Percentiles rank a stretch among this genome's conserved stretches.
These are phyloP conservation scores for Aspergillus mulundensis DNA, from an alignment of 495 filamentous ascomycete genomes.

Conservation along the genomic window DNA sequence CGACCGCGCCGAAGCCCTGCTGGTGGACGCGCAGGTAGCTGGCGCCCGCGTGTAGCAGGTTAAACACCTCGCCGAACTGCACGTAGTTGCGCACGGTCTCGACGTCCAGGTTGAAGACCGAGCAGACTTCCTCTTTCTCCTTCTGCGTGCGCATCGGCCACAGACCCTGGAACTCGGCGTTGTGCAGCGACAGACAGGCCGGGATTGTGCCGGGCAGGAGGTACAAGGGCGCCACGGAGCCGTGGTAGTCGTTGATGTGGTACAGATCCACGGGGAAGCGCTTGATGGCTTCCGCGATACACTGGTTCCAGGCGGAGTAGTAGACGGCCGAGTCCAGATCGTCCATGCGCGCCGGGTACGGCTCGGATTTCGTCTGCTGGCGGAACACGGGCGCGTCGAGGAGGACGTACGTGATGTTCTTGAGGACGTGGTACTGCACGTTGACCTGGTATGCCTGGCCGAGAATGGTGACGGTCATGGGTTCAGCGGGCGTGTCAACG, in stretches of 20 bases:
- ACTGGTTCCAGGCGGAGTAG: slow-evolving; percentile 71
- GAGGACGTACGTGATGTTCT: slow-evolving; percentile 69
- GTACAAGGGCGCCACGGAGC: slow-evolving; percentile 65
- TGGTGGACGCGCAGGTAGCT: slow-evolving; percentile 72
- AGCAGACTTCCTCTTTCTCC: slow-evolving; percentile 64
- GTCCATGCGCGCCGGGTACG: slow-evolving; percentile 70
- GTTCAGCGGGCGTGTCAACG: slow-evolving; percentile 51
- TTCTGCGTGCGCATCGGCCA: slow-evolving; percentile 68
- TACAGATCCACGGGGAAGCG: slow-evolving; percentile 64
- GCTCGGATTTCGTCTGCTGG: slow-evolving; percentile 60
- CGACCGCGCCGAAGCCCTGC: slow-evolving; percentile 69
- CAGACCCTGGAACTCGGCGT: slow-evolving; percentile 70
- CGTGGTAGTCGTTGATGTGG: slow-evolving; percentile 80
- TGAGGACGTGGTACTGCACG: slow-evolving; percentile 59
- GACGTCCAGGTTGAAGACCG: slow-evolving; percentile 59
- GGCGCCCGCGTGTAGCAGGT: slow-evolving; percentile 67
- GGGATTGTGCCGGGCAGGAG: slow-evolving; percentile 57
- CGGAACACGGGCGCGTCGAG: slow-evolving; percentile 68
- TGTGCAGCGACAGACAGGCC: slow-evolving; percentile 49
- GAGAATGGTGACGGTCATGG: slow-evolving; percentile 61
- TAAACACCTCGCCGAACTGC: slow-evolving; percentile 64
- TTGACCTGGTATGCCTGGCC: slow-evolving; percentile 59
- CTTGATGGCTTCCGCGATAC: slow-evolving; percentile 58
- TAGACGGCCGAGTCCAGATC: slow-evolving; percentile 66
- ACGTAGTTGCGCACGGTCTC: slow-evolving; percentile 40